Percentiles rank a stretch among this genome's conserved stretches.
Evolutionary conservation across 257 asterid genomes (phyloP).

Genomic region (Hygrophila difformis): DNA sequence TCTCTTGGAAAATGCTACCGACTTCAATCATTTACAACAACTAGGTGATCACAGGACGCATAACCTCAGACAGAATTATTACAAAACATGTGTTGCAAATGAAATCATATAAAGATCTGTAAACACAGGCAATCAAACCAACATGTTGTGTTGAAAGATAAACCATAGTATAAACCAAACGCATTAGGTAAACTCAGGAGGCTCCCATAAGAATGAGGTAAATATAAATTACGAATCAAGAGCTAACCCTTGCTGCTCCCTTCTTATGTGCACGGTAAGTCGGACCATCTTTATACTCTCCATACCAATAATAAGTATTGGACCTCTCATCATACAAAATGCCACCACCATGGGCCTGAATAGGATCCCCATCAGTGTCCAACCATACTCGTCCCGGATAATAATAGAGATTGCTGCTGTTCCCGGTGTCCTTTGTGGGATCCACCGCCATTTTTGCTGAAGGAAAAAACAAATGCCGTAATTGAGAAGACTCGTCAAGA

Average conservation of each 20-base stretch:
- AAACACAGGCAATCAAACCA: too few species aligned
- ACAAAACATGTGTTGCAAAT: too few species aligned
- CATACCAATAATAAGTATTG: slow-evolving; percentile 85
- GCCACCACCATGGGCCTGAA: slow-evolving; percentile 99
- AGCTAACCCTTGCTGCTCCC: slow-evolving; percentile 94
- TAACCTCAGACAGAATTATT: too few species aligned
- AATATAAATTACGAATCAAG: slow-evolving; percentile 7
- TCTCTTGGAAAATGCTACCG: too few species aligned
- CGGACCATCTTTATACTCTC: slow-evolving; percentile 96
- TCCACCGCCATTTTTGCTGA: slow-evolving; percentile 43
- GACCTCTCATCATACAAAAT: slow-evolving; percentile 66
- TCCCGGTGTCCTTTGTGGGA: slow-evolving; percentile 43
- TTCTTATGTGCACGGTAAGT: slow-evolving; percentile 90
- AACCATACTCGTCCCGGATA: slow-evolving; percentile 89
- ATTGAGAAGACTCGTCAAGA: slow-evolving; percentile 78
- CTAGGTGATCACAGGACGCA: too few species aligned
- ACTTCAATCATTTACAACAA: too few species aligned
- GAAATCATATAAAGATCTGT: too few species aligned
- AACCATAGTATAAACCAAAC: too few species aligned
- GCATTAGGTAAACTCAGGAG: too few species aligned
- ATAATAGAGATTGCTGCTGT: slow-evolving; percentile 45
- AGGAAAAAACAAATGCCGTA: slow-evolving; percentile 83
- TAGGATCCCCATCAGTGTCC: slow-evolving; percentile 89
- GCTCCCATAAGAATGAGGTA: not conserved
- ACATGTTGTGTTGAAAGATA: too few species aligned